Evolutionary conservation across 257 asterid genomes (phyloP).

Genomic region (Jasminum sambac): DNA sequence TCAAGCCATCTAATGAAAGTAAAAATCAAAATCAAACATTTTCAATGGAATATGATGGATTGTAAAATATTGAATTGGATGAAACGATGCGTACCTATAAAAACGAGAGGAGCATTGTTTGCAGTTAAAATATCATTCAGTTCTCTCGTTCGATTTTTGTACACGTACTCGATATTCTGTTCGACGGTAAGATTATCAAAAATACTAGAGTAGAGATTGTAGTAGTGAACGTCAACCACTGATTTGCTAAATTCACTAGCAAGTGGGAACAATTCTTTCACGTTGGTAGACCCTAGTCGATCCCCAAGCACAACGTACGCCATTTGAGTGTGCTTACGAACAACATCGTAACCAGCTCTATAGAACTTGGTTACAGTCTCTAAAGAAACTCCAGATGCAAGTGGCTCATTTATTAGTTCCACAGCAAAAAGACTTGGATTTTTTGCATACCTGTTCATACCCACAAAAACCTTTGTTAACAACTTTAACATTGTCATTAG

Average conservation of each 20-base stretch:
- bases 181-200: conserved; percentile 38
- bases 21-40: no score
- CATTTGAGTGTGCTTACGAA: conserved; percentile 45
- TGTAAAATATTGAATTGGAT: no score
- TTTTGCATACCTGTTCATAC: conserved; percentile 44
- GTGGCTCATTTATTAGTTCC: conserved; percentile 70
- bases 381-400: conserved; percentile 50
- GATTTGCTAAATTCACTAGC: conserved; percentile 44
- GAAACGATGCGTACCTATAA: conserved; percentile 48
- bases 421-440: conserved; percentile 62
- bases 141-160: conserved; percentile 37
- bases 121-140: conserved; percentile 39
- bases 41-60: no score
- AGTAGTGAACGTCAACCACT: conserved; percentile 67
- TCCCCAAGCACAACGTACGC: conserved; percentile 59
- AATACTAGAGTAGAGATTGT: conserved; percentile 41
- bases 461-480: neutral
- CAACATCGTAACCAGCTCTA: conserved; percentile 48
- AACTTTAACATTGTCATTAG: no score
- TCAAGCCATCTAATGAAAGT: no score
- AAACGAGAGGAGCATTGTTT: conserved; percentile 62
- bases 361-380: conserved; percentile 42
- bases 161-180: conserved; percentile 51
- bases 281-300: conserved; percentile 46
- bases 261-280: conserved; percentile 46